Evolutionary conservation across 2,329 filamentous ascomycete species (phyloP).

Genomic region (Phoma sp.): DNA sequence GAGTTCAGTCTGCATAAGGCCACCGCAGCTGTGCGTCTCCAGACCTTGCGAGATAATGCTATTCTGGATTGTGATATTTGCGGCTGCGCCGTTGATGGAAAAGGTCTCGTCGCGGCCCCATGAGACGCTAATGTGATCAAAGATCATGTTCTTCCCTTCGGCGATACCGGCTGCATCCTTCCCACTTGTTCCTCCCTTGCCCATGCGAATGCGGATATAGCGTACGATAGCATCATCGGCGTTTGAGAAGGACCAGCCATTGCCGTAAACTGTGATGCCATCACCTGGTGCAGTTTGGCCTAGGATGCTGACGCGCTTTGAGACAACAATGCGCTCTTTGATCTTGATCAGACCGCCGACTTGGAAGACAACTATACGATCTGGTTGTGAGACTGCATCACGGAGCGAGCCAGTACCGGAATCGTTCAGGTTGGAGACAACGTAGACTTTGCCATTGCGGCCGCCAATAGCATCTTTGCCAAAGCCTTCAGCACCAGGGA

Average conservation of each 20-base stretch:
- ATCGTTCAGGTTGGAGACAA: conserved; percentile 59
- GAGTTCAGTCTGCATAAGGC: conserved; percentile 58
- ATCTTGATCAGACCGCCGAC: conserved; percentile 61
- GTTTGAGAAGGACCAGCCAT: conserved; percentile 61
- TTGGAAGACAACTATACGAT: conserved; percentile 60
- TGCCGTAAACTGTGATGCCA: conserved; percentile 62
- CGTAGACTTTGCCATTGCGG: conserved; percentile 56
- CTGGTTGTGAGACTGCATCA: conserved; percentile 57
- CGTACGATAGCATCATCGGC: conserved; percentile 62
- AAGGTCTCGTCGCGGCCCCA: conserved; percentile 67
- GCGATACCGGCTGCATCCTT: conserved; percentile 64
- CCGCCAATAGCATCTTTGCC: conserved; percentile 58
- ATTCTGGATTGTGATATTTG: conserved; percentile 61
- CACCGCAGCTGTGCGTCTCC: conserved; percentile 62
- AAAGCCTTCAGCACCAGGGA: conserved; percentile 61
- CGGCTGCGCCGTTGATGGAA: conserved; percentile 57
- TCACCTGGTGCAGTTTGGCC: conserved; percentile 61
- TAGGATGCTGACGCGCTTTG: conserved; percentile 58
- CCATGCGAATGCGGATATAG: conserved; percentile 65
- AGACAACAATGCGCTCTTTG: conserved; percentile 55
- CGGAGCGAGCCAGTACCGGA: conserved; percentile 59
- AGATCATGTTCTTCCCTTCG: conserved; percentile 62
- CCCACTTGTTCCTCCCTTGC: conserved; percentile 58
- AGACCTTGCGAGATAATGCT: conserved; percentile 63
- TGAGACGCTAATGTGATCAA: conserved; percentile 62